A percentile compares a stretch with the other conserved stretches of the same genome.
phyloP scores from a whole-genome alignment of 1,284 basidiomycete genomes.

The Ceratobasidium papillatum region DNA sequence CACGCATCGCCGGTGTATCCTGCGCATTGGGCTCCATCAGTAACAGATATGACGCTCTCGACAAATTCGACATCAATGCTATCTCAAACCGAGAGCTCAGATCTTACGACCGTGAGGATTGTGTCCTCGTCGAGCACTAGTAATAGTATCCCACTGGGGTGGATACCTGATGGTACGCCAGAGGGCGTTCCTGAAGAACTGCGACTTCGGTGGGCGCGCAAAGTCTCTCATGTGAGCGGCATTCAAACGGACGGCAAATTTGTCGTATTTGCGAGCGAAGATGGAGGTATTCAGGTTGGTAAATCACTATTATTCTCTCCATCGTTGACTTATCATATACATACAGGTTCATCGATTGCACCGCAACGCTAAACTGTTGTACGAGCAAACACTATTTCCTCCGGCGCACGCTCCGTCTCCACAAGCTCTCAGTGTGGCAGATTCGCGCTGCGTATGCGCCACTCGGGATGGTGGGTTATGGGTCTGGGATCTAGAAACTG shows the following conservation, averaged over 20 bases:
- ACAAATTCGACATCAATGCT: constrained; percentile 44
- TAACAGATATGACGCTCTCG: constrained; percentile 74
- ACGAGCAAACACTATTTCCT: constrained; percentile 70
- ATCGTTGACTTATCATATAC: constrained; percentile 44
- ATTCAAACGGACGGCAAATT: constrained; percentile 83
- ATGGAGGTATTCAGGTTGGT: constrained; percentile 46
- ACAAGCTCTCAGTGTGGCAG: constrained; percentile 68
- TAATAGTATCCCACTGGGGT: constrained; percentile 64
- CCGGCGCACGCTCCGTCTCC: constrained; percentile 70
- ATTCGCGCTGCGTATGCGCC: constrained; percentile 79
- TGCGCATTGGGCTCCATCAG: constrained; percentile 79
- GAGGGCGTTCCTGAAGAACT: constrained; percentile 65
- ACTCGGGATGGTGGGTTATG: constrained; percentile 74
- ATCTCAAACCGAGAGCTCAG: not conserved
- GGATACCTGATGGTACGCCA: constrained; percentile 67
- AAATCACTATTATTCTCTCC: not conserved
- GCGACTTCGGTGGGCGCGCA: constrained; percentile 64
- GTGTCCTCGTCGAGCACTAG: constrained; percentile 13
- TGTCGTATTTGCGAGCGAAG: constrained; percentile 76
- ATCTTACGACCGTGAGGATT: not conserved
- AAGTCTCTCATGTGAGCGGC: constrained; percentile 69
- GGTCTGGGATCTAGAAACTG: constrained; percentile 83
- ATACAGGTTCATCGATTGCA: constrained; percentile 73
- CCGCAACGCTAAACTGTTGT: constrained; percentile 71
- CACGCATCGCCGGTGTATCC: constrained; percentile 82